Percentiles rank a stretch among this genome's conserved stretches.
Conservation (phyloP, 805 yeast species). For the Metschnikowia hibisci region DNA sequence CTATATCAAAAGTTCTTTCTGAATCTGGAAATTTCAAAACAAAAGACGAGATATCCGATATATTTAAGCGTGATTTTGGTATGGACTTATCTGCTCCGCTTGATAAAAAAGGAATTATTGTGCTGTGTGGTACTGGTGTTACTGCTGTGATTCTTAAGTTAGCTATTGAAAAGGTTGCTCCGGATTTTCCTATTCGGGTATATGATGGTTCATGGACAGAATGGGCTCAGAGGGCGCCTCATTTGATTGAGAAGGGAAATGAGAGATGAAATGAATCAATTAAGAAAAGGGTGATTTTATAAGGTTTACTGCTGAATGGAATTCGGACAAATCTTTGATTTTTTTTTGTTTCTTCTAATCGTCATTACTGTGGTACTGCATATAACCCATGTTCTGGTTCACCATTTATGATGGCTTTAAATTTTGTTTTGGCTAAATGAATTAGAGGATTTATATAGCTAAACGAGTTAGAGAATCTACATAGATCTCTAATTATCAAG, state of each 20-base stretch:
- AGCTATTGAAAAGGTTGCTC: slow-evolving; percentile 47
- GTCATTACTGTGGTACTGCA: too few species aligned
- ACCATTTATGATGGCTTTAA: too few species aligned
- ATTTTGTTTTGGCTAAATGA: too few species aligned
- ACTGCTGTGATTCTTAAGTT: slow-evolving; percentile 84
- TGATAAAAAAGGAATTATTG: slow-evolving; percentile 61
- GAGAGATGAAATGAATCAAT: background rate
- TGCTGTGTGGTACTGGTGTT: slow-evolving; percentile 96
- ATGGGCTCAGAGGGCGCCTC: slow-evolving; percentile 76
- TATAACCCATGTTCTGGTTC: too few species aligned
- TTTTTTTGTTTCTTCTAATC: too few species aligned
- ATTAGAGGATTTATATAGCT: too few species aligned
- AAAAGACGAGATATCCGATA: slow-evolving; percentile 40
- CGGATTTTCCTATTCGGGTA: slow-evolving; percentile 36
- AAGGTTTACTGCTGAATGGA: too few species aligned
- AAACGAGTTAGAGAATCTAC: too few species aligned
- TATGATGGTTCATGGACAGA: slow-evolving; percentile 87
- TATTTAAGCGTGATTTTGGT: slow-evolving; percentile 39
- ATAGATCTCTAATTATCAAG: too few species aligned
- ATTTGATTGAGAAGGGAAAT: slow-evolving; percentile 46
- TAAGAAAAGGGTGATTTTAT: too few species aligned
- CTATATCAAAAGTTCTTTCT: slow-evolving; percentile 62
- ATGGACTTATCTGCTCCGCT: slow-evolving; percentile 28
- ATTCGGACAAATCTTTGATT: too few species aligned
- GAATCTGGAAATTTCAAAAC: slow-evolving; percentile 46